Base-by-base conservation (phyloP, 306 rosid species). In the Sesbania bispinosa region DNA sequence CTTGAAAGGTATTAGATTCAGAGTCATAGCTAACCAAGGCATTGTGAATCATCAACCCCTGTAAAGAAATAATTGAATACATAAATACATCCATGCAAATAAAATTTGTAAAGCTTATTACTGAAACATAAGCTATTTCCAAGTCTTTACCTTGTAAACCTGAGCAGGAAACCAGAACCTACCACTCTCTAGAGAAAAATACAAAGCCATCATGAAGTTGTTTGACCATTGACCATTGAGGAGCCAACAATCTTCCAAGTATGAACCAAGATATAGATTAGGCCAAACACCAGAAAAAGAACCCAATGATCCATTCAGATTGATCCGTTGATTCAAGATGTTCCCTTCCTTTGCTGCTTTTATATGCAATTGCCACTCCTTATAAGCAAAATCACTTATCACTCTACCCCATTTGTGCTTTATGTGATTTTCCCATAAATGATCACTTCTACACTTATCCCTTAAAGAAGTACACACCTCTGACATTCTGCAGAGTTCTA, bases 111-210 rank as follows among this genome's bases (percentile, higher is more conserved):
- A 47, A 6, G 3, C 20, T 43, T 57, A 14, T 2, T 35, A 10
- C 8, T 45, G 6, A 1, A 18, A 10, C n/a, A n/a, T 15, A 1
- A n/a, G 55, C 1, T 32, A 54, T 13, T 21, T 61, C 0, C 21
- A 26, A 36, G 67, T 1, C 19, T 71, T 39, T 68, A 76, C 90
- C 96, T 85, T 88, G 77, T 78, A 89, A 38, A 89, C 87, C 80
- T 92, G 90, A 67, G 92, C 92, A 18, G 94, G 93, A 66, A 92
- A 92, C 93, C 96, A 89, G 60, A 89, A 76, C 61, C 62, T 73
- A 11, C 96, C 94, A 55, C 21, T 70, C 69, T 92, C 79, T 6
- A 89, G 84, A 53, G 89, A 79, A 33, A 84, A 83, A 84, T 87
- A 89, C 80, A 82, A 71, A 61, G 85, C 72, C 84, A 77, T 86